Percentiles rank a stretch among this genome's conserved stretches.
Evolutionary conservation across 768 basidiomycete species (phyloP).

Genomic region (Lactarius hengduanensis): DNA sequence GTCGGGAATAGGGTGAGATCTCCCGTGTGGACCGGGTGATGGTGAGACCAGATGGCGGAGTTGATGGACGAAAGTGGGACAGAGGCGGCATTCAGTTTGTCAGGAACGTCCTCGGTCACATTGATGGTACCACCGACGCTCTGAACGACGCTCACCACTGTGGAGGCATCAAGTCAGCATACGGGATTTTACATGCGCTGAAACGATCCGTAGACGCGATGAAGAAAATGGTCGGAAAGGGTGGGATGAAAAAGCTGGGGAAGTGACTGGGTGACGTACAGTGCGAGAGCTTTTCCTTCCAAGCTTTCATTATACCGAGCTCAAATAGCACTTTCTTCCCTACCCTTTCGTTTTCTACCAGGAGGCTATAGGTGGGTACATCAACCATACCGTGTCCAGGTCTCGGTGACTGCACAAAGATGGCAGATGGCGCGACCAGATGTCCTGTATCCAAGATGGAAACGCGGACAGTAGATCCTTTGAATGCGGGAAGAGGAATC

Average conservation of each 20-base stretch:
- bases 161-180: not conserved
- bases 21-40: slow-evolving; percentile 1
- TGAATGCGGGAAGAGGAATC: not conserved
- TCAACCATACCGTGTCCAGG: not conserved
- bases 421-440: not conserved
- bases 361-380: slow-evolving; percentile 1
- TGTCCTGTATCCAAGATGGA: not conserved
- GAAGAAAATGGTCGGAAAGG: not conserved
- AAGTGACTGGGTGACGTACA: not conserved
- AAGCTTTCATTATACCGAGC: slow-evolving; percentile 6
- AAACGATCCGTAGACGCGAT: not conserved
- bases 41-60: slow-evolving; percentile 5
- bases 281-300: not conserved
- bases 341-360: slow-evolving; percentile 1
- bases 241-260: not conserved
- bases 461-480: slow-evolving; percentile 4
- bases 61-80: not conserved
- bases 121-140: not conserved
- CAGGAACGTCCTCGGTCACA: not conserved
- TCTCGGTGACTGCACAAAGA: not conserved
- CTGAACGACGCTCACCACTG: not conserved
- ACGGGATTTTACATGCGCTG: not conserved
- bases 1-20: not conserved
- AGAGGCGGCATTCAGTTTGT: not conserved
- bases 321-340: slow-evolving; percentile 4